phyloP scores from a whole-genome alignment of 2,329 filamentous ascomycete species.

The Phialocephala subalpina region DNA sequence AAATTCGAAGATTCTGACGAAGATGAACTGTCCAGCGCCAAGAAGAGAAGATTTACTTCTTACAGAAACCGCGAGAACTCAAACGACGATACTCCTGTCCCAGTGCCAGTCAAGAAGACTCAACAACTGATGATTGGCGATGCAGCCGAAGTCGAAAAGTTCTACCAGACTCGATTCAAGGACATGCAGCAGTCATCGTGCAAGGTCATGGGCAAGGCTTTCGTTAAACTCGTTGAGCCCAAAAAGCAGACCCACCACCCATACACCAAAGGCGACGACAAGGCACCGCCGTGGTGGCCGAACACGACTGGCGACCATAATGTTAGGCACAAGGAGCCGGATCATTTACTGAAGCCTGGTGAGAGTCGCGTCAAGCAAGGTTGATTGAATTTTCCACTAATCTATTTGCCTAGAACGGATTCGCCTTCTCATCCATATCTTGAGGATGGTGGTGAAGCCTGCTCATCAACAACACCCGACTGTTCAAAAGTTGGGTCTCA shows the following conservation, averaged over 20 bases:
- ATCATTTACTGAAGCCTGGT: constrained; percentile 76
- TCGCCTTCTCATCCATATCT: constrained; percentile 64
- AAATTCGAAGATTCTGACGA: constrained; percentile 37
- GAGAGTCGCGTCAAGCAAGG: constrained; percentile 38
- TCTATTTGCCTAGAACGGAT: constrained; percentile 58
- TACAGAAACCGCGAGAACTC: constrained; percentile 21
- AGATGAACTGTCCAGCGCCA: constrained; percentile 29
- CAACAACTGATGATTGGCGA: constrained; percentile 60
- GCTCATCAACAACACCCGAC: constrained; percentile 49
- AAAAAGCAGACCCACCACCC: constrained; percentile 81
- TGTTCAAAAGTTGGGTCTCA: constrained; percentile 57
- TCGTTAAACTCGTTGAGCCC: constrained; percentile 78
- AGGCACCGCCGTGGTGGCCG: constrained; percentile 74
- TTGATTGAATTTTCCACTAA: constrained; percentile 13
- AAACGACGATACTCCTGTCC: constrained; percentile 30
- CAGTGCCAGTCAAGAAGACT: constrained; percentile 34
- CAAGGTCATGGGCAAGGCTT: constrained; percentile 77
- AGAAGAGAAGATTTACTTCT: constrained; percentile 35
- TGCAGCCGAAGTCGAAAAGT: constrained; percentile 60
- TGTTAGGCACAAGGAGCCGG: constrained; percentile 75
- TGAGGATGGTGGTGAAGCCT: constrained; percentile 57
- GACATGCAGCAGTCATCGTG: constrained; percentile 75
- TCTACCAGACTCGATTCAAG: constrained; percentile 69
- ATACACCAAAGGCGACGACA: constrained; percentile 71
- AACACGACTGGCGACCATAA: constrained; percentile 59